Evolutionary conservation across 805 yeast species (phyloP), one percentile per base, ranked within the genome.

Genomic region (Wickerhamomyces bovis): DNA sequence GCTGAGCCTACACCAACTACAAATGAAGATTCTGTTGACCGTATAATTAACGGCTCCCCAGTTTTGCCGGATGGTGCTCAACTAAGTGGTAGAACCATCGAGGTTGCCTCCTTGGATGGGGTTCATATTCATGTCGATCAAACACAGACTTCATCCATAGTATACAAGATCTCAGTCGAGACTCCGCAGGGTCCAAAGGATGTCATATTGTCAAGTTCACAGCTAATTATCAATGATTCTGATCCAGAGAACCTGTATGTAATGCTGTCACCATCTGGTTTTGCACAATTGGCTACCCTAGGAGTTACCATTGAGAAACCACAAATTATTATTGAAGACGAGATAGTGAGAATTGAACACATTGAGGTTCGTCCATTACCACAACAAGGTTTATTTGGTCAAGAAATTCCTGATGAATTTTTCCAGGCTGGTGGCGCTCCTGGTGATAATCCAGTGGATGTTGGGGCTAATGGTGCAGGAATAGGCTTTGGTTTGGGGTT

Each of bases 251-350:
- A 43, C n/a, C 59, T 61, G 2, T 62, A 60, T 46, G 19, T 61
- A 9, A 57, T 63, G 63, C 23, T 62, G 1, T 57, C 53, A 7
- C 60, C 59, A 7, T 43, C 65, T 3, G 67, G 65, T 0, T 43
- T 49, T 16, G 60, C 64, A 1, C 53, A 50, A 31, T 23, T 63
- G 15, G 38, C 25, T n/a, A 19, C 50, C 7, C 28, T 57, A 4
- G 58, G 56, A 2, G 45, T 57, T 13, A 41, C 40, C 1, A 43
- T 61, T 21, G 48, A 50, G 3, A 52, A 44, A 9, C 63, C 66
- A 13, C 13, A 16, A 15, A 33, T 33, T 16, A 11, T 16, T 4
- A 33, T 33, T 33, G 36, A 33, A 33, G 36, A 33, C 2, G 36
- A 33, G 9, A 16, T 18, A n/a, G 13, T 16, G 20, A 13, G 36